phyloP scores from a whole-genome alignment of 768 basidiomycete species.

The Phlebiopsis gigantea region DNA sequence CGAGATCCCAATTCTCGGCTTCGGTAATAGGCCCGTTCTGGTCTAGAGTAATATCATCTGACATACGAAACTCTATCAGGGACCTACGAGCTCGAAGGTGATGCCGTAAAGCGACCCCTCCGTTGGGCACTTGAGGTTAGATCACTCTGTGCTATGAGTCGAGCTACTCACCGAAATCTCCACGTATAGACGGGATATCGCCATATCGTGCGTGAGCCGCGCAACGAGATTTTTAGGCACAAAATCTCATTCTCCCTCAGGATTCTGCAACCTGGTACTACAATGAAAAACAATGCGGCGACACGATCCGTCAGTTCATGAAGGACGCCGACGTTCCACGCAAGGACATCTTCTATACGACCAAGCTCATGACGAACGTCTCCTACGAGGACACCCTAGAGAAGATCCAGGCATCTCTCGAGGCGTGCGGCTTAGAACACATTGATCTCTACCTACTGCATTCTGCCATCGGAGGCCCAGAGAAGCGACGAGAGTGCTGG shows the following conservation, averaged over 20 bases:
- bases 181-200: slow-evolving; percentile 51
- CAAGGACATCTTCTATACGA: slow-evolving; percentile 61
- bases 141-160: background rate
- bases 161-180: background rate
- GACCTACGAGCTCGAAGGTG: slow-evolving; percentile 60
- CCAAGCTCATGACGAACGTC: slow-evolving; percentile 58
- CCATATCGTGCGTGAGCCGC: slow-evolving; percentile 42
- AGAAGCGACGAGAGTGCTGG: slow-evolving; percentile 59
- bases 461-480: slow-evolving; percentile 56
- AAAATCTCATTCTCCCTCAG: slow-evolving; percentile 19
- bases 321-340: slow-evolving; percentile 43
- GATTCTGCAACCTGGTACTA: slow-evolving; percentile 52
- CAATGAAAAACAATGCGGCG: slow-evolving; percentile 62
- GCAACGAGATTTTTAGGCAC: background rate
- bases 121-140: slow-evolving; percentile 57
- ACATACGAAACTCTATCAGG: slow-evolving; percentile 25
- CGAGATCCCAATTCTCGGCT: slow-evolving; percentile 54
- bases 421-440: slow-evolving; percentile 50
- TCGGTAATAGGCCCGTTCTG: slow-evolving; percentile 33
- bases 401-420: slow-evolving; percentile 48
- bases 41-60: background rate
- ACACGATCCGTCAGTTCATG: slow-evolving; percentile 55
- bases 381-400: slow-evolving; percentile 44
- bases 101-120: slow-evolving; percentile 50
- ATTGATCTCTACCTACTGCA: slow-evolving; percentile 74